phyloP scores from a whole-genome alignment of 345 rosid genomes.

The Euphorbia peplus region DNA sequence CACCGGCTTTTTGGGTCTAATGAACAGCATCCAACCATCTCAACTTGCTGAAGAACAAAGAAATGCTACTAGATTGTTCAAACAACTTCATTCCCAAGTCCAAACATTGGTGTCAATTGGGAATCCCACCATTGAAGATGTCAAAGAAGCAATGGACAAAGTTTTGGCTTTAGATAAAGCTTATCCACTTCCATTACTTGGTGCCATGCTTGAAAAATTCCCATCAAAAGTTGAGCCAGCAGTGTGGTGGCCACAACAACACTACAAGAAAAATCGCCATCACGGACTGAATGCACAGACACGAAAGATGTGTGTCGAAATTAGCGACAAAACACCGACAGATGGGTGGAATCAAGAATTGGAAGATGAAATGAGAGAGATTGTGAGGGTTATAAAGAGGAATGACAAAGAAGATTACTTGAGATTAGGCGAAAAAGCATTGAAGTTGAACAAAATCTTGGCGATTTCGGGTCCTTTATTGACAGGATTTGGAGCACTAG shows the following conservation, averaged over 20 bases:
- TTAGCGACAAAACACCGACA: background rate
- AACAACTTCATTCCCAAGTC: constrained; percentile 41
- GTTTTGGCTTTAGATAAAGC: constrained; percentile 51
- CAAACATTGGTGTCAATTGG: constrained; percentile 27
- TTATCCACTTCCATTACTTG: constrained; percentile 54
- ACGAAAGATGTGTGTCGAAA: too few species aligned
- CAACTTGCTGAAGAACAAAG: constrained; percentile 62
- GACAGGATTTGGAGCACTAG: constrained; percentile 40
- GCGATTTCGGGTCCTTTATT: constrained; percentile 47
- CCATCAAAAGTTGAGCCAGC: constrained; percentile 42
- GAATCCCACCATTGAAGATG: constrained; percentile 28
- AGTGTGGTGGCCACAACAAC: constrained; percentile 64
- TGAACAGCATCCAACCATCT: constrained; percentile 57
- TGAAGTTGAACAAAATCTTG: constrained; percentile 37
- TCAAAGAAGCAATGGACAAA: constrained; percentile 40
- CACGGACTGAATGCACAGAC: too few species aligned
- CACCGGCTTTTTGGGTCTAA: constrained; percentile 34
- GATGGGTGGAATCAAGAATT: constrained; percentile 43
- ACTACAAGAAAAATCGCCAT: too few species aligned
- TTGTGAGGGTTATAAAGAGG: constrained; percentile 31
- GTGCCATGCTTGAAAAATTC: constrained; percentile 51
- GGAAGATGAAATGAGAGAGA: constrained; percentile 43
- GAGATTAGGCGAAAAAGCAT: constrained; percentile 33
- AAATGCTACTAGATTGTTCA: constrained; percentile 47
- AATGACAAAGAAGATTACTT: constrained; percentile 47